phyloP scores from a whole-genome alignment of 306 rosid genomes.

The Hippophae tibetana region DNA sequence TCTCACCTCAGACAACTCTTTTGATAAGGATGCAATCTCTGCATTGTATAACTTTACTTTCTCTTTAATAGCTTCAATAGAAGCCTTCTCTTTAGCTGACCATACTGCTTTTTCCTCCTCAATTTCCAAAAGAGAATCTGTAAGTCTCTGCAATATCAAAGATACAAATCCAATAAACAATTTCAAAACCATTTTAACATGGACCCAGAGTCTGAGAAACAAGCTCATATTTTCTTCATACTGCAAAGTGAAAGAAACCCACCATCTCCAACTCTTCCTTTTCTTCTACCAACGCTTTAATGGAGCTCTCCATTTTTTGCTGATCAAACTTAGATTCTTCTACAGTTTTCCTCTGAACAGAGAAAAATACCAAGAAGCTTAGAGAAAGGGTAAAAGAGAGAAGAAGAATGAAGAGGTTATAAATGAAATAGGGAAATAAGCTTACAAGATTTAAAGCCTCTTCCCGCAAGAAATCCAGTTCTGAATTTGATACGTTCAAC shows the following conservation, averaged over 20 bases:
- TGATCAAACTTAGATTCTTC: slow-evolving; percentile 53
- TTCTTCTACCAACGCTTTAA: slow-evolving; percentile 50
- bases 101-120: slow-evolving; percentile 91
- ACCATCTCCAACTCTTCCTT: slow-evolving; percentile 90
- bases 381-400: slow-evolving; percentile 6
- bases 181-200: slow-evolving; percentile 11
- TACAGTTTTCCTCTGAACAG: slow-evolving; percentile 43
- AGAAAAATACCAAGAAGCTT: slow-evolving; percentile 19
- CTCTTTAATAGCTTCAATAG: slow-evolving; percentile 58
- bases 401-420: slow-evolving; percentile 6
- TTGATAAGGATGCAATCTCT: slow-evolving; percentile 40
- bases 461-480: slow-evolving; percentile 40
- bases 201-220: not conserved
- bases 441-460: slow-evolving; percentile 70
- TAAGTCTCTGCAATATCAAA: slow-evolving; percentile 56
- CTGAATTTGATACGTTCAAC: slow-evolving; percentile 39
- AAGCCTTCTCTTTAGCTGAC: slow-evolving; percentile 69
- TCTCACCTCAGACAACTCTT: slow-evolving; percentile 54
- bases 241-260: slow-evolving; percentile 7
- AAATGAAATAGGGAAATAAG: slow-evolving; percentile 18
- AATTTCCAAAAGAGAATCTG: slow-evolving; percentile 79
- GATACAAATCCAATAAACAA: slow-evolving; percentile 16
- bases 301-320: slow-evolving; percentile 47
- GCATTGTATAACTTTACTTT: slow-evolving; percentile 35
- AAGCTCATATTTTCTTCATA: not conserved